Evolutionary conservation across 129 eudicot genomes (phyloP).

Genomic region (Rutidosis leptorrhynchoides): DNA sequence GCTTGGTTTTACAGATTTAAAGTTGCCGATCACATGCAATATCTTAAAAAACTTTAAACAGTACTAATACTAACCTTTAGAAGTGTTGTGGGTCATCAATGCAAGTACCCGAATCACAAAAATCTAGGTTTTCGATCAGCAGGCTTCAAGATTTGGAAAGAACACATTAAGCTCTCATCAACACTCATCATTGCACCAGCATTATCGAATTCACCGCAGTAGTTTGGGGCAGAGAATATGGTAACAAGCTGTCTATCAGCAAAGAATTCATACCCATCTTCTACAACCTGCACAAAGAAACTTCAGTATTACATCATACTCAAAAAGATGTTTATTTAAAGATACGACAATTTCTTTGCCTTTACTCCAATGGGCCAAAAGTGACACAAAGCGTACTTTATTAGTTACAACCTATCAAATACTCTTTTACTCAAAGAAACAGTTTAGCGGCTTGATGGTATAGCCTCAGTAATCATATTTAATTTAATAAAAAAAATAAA

Average conservation of each 20-base stretch:
- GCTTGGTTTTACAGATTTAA: neutral
- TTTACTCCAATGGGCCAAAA: neutral
- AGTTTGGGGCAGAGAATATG: conserved; percentile 72
- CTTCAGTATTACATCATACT: neutral
- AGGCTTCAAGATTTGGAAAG: conserved; percentile 74
- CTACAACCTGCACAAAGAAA: conserved; percentile 55
- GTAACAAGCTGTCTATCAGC: conserved; percentile 83
- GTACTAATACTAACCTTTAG: conserved; percentile 35
- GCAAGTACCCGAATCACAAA: conserved; percentile 27
- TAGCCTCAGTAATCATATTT: neutral
- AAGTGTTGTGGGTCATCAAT: conserved; percentile 24
- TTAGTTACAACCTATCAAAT: neutral
- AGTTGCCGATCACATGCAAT: neutral
- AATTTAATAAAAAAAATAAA: too few relatives aligned
- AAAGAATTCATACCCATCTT: conserved; percentile 80
- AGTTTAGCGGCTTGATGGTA: neutral
- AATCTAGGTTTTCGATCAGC: conserved; percentile 56
- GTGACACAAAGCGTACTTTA: neutral
- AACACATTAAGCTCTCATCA: conserved; percentile 77
- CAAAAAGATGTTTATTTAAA: neutral
- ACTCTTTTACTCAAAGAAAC: neutral
- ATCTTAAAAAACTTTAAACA: neutral
- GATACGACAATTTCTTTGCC: neutral
- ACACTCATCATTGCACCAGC: conserved; percentile 94
- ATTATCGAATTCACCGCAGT: conserved; percentile 80